A percentile compares a stretch with the other conserved stretches of the same genome.
Conservation (phyloP, 1,284 basidiomycete genomes). For the Pseudomicrostroma phylloplanum region DNA sequence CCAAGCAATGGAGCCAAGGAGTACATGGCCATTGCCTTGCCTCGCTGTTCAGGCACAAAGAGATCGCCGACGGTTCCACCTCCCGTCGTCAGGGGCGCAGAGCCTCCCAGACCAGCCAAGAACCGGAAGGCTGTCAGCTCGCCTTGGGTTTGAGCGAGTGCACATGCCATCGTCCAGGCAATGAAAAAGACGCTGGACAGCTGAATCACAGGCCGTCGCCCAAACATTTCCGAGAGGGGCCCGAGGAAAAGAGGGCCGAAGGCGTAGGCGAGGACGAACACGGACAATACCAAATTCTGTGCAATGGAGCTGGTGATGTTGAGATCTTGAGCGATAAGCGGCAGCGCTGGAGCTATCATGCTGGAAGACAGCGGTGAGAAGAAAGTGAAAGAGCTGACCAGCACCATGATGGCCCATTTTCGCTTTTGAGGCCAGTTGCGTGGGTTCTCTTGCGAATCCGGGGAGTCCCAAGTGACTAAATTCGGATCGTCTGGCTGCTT, state of each 20-base stretch:
- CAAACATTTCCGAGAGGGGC: conserved; percentile 60
- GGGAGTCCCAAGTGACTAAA: conserved; percentile 61
- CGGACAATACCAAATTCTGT: conserved; percentile 31
- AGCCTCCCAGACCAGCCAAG: conserved; percentile 44
- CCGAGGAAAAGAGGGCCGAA: conserved; percentile 35
- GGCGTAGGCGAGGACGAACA: conserved; percentile 38
- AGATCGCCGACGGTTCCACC: conserved; percentile 67
- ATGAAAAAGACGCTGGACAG: conserved; percentile 37
- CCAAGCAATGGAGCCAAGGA: conserved; percentile 57
- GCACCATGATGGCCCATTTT: conserved; percentile 61
- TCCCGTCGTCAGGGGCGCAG: conserved; percentile 42
- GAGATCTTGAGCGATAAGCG: conserved; percentile 28
- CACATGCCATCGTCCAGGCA: conserved; percentile 41
- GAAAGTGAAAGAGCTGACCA: conserved; percentile 39
- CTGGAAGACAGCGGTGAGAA: conserved; percentile 37
- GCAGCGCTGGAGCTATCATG: conserved; percentile 44
- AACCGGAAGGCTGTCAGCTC: conserved; percentile 36
- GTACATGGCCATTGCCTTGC: conserved; percentile 47
- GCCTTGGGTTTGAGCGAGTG: conserved; percentile 21
- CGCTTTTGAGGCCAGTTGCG: conserved; percentile 62
- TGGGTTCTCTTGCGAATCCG: conserved; percentile 62
- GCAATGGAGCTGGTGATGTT: conserved; percentile 19
- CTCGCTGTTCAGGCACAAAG: conserved; percentile 59
- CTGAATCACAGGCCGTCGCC: conserved; percentile 39
- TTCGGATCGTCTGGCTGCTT: conserved; percentile 21